Base-by-base conservation (phyloP, 2,329 filamentous ascomycete species). In the Botryotinia narcissicola region DNA sequence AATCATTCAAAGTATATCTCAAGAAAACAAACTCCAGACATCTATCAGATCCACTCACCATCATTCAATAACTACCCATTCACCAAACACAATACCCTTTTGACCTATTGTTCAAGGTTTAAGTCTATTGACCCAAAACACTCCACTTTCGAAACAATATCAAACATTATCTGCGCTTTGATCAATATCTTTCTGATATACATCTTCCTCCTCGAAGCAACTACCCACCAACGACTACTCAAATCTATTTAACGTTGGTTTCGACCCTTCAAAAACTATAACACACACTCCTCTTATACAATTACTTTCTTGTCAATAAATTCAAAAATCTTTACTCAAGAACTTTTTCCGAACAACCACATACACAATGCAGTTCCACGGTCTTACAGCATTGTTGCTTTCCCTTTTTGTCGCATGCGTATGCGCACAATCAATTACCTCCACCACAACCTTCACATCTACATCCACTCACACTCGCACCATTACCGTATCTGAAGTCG, bases 381-480 rank as follows among this genome's bases (percentile, higher is more conserved):
- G 48, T 68, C 29, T 72, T 37, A 44, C 62, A n/a, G 62, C 70
- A 48, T 68, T 72, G 25, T 59, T 68, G 22, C 37, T 72, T 40
- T 72, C 70, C 70, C 37, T 72, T 12, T 59, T 72, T 14, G 70
- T 72, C 62, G 70, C 70, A 48, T 68, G 40, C 6, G 70, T 72
- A 9, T 68, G 70, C 62, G 70, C 62, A n/a, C 40, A 72, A 59
- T 54, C 46, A 37, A 18, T 42, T 3, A 46, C 46, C 37, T 67
- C 70, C 25, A 68, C 46, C 2, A 72, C 51, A 4, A 72, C 70
- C 32, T 60, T n/a, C 61, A 68, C 62, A 10, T 46, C 62, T 18
- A 72, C 70, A 29, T 54, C 70, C 8, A 60, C 62, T 40, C 22
- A 25, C 20, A 72, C 70, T 32, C 70, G 62, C 35, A 72, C 70